phyloP scores from a whole-genome alignment of 805 yeast species.

The Spathaspora sp. region DNA sequence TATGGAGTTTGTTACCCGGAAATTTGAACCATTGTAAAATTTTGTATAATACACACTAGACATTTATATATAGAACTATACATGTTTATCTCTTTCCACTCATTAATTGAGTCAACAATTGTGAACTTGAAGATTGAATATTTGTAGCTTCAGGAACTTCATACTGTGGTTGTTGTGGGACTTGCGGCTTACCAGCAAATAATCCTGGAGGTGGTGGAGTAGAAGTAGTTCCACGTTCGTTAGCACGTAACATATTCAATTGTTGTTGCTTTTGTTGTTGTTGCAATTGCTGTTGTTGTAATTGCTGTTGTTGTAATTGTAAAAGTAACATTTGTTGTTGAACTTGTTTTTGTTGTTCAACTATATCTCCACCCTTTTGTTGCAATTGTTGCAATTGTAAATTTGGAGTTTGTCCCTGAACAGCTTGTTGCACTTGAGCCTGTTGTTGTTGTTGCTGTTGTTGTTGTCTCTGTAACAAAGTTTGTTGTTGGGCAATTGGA shows the following conservation, averaged over 20 bases:
- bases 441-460: constrained; percentile 24
- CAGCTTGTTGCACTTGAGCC: constrained; percentile 23
- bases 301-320: constrained; percentile 33
- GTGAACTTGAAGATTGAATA: constrained; percentile 58
- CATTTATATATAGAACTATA: neutral
- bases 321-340: constrained; percentile 26
- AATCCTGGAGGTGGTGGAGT: constrained; percentile 79
- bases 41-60: neutral
- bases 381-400: constrained; percentile 18
- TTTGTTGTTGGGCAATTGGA: constrained; percentile 33
- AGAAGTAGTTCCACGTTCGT: constrained; percentile 36
- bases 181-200: constrained; percentile 25
- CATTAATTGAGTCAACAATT: constrained; percentile 79
- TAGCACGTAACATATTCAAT: constrained; percentile 19
- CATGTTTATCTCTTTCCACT: constrained; percentile 56
- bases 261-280: constrained; percentile 19
- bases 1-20: neutral
- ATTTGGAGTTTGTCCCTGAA: constrained; percentile 12
- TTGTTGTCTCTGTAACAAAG: constrained; percentile 28
- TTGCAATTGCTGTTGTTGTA: constrained; percentile 23
- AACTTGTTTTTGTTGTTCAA: constrained; percentile 13
- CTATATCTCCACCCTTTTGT: constrained; percentile 16
- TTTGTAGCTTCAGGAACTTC: constrained; percentile 8
- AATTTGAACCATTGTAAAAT: neutral
- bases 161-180: constrained; percentile 12